Base-by-base conservation (phyloP, 306 rosid species). In the Vigna unguiculata region DNA sequence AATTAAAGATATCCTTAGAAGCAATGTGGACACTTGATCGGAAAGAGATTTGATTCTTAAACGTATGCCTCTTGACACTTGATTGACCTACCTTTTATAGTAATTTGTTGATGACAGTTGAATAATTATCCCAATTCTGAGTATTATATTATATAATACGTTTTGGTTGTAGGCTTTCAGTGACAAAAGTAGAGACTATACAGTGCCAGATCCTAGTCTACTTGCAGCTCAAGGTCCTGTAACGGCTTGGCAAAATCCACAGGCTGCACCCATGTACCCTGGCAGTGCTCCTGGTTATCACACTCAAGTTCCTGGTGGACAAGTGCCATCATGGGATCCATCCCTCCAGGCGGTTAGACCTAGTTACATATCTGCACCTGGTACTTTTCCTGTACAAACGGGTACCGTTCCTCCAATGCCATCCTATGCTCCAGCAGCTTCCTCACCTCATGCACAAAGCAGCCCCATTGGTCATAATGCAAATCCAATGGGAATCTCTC, bases 21-120 rank as follows among this genome's bases (percentile, higher is more conserved):
- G 90, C 81, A 76, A 82, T 83, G 84, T 86, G 91, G 91, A 72
- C 89, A 78, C 74, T 85, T 87, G 93, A 73, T 80, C 83, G 65
- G 84, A 85, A 84, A 86, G 85, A 81, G 81, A 83, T 74, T 83
- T 88, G 86, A 67, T 83, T 83, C 72, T 72, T 83, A 62, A 74
- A 75, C 85, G 97, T 93, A 88, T 89, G 97, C 88, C 84, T 85
- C 96, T 86, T 80, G 82, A 83, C 87, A 83, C 94, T 79, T 84
- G 71, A 82, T 71, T 81, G 82, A 43, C 76, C 79, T 78, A 54
- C 76, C 77, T 76, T 80, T 38, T 61, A 73, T 53, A 17, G 20
- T 80, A 11, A 58, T 69, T 77, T 82, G 34, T 61, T 74, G 41
- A 28, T 25, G 36, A 41, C 58, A 49, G 71, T 54, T 14, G 53